Base-by-base conservation (phyloP, 257 asterid species). In the Thymus quinquecostatus region DNA sequence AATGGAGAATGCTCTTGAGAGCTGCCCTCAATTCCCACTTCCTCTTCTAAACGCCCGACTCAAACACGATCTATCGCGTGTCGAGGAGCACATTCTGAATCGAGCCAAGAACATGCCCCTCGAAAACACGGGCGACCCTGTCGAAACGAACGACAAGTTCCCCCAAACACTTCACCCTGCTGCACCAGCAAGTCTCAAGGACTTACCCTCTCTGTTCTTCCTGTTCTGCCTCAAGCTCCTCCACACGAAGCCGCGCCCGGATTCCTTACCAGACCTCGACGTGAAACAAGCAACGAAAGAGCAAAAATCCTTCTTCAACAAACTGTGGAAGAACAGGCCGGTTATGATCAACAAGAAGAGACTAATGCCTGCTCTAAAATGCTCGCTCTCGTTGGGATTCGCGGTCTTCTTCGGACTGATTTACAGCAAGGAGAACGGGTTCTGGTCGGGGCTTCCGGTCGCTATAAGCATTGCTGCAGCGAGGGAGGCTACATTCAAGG, bases 401-500 rank as follows among this genome's bases (percentile, higher is more conserved):
- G 93, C 97, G 0, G 82, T 88, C 10, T 75, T 85, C 33, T 82
- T 90, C 9, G 98, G 98, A 1, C 75, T 79, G 62, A 68, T 81
- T 0, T 92, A 86, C 5, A 90, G 95, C 85, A 92, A 82, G 77
- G 90, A 80, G 58, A 77, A 87, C 53, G 95, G 92, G 0, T 77
- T 47, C 70, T 92, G 98, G 98, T 78, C 98, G 0, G 98, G 97
- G 8, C 81, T 92, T 28, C 88, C 97, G 0, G 96, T 92, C 3
- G 98, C 97, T 1, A 75, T 90, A 63, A 86, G 90, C 78, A 78
- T 86, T 0, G 92, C 95, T 1, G 40, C 96, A 2, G 75, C 88
- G 32, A 82, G 97, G 67, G 96, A 88, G 71, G 95, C 96, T 4
- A 88, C 97, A 0, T 87, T 92, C 64, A 88, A 75, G 73, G 83